phyloP scores from a whole-genome alignment of 176 grass and related monocot species.

The Oropetium thomaeum region DNA sequence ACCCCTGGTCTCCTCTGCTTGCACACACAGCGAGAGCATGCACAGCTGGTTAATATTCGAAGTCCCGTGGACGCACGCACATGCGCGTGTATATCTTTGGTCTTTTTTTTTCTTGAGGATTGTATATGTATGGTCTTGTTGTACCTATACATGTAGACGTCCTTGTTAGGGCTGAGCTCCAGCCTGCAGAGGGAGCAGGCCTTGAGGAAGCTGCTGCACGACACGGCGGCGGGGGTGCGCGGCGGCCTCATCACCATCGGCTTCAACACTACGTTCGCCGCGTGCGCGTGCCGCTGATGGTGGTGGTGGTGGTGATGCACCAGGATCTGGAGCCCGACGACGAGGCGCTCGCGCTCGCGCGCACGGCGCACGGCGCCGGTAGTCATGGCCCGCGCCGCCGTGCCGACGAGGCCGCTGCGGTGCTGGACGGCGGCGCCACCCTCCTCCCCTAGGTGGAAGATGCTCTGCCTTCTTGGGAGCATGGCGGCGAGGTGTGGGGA shows the following conservation, averaged over 20 bases:
- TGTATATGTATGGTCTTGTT: not conserved
- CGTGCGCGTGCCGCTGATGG: constrained; percentile 4
- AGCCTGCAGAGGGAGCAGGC: constrained; percentile 47
- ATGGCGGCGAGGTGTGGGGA: not conserved
- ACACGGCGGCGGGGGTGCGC: not conserved
- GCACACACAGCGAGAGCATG: not conserved
- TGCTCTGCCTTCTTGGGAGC: constrained; percentile 57
- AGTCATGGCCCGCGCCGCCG: not conserved
- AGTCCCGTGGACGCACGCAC: not conserved
- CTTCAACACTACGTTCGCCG: constrained; percentile 46
- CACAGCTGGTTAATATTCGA: not conserved
- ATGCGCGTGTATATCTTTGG: not conserved
- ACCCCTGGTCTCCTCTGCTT: constrained; percentile 64
- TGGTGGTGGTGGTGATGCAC: constrained; percentile 34
- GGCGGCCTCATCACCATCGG: constrained; percentile 29
- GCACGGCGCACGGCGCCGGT: not conserved
- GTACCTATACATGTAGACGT: constrained; percentile 76
- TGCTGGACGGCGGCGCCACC: constrained; percentile 17
- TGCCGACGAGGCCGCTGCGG: not conserved
- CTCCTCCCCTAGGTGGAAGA: constrained; percentile 61
- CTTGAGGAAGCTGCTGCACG: constrained; percentile 55
- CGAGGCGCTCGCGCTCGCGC: constrained; percentile 37
- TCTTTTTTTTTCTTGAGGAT: too few relatives aligned
- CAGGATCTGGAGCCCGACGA: constrained; percentile 52
- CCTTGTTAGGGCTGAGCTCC: constrained; percentile 47